phyloP scores from a whole-genome alignment of 2,329 filamentous ascomycete genomes.

The Drechmeria coniospora region DNA sequence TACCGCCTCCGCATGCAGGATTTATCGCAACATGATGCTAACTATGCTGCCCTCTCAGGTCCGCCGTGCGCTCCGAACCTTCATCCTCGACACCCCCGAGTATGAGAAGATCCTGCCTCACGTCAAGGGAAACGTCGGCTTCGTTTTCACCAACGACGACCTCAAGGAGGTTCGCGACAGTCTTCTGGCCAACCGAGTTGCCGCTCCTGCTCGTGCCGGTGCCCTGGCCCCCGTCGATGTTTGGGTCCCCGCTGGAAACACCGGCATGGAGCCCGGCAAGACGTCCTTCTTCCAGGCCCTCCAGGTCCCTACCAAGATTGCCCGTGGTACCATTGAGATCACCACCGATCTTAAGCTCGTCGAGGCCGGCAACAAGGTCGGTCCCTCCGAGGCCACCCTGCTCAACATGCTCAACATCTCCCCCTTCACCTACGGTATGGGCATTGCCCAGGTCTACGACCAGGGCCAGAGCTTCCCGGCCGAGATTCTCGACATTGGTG shows the following conservation, averaged over 20 bases:
- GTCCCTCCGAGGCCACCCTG: constrained; percentile 94
- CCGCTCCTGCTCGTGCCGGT: constrained; percentile 94
- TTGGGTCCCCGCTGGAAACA: constrained; percentile 95
- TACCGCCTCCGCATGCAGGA: constrained; percentile 23
- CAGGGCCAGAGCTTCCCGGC: constrained; percentile 83
- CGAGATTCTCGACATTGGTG: constrained; percentile 78
- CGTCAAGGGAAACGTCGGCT: constrained; percentile 96
- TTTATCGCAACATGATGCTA: constrained; percentile 6
- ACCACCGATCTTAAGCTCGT: constrained; percentile 95
- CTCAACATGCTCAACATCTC: constrained; percentile 99
- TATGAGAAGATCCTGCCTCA: constrained; percentile 94
- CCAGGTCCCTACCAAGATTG: constrained; percentile 99
- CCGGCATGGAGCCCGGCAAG: constrained; percentile 99
- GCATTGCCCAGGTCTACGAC: constrained; percentile 92
- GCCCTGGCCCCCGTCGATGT: constrained; percentile 88
- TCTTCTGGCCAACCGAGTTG: constrained; percentile 93
- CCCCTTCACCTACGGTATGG: constrained; percentile 98
- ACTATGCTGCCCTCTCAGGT: constrained; percentile 35
- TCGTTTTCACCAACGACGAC: constrained; percentile 98
- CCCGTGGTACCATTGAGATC: constrained; percentile 99
- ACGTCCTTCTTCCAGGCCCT: constrained; percentile 99
- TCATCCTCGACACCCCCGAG: constrained; percentile 79
- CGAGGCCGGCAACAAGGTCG: constrained; percentile 84
- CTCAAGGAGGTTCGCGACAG: constrained; percentile 86
- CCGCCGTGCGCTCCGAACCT: constrained; percentile 93